Conservation (phyloP, 441 rosid species). For the Jatropha podagrica region DNA sequence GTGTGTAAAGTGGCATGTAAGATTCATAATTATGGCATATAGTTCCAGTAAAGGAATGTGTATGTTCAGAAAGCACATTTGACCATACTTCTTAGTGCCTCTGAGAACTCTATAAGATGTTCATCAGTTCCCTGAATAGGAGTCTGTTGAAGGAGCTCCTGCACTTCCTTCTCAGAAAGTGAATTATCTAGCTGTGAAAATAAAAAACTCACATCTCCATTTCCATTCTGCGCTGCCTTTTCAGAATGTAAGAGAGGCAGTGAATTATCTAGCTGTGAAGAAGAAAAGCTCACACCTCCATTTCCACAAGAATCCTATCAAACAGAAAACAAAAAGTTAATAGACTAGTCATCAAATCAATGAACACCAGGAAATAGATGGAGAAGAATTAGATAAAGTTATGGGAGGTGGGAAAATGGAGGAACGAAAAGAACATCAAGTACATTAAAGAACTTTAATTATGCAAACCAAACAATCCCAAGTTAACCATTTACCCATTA, state of each 20-base stretch:
- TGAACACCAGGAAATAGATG: not conserved
- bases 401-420: not conserved
- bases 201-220: slow-evolving; percentile 53
- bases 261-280: slow-evolving; percentile 48
- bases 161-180: slow-evolving; percentile 84
- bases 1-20: slow-evolving; percentile 10
- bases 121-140: slow-evolving; percentile 76
- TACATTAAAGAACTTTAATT: not conserved
- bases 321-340: slow-evolving; percentile 13
- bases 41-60: slow-evolving; percentile 13
- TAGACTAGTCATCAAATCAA: not conserved
- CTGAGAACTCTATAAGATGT: slow-evolving; percentile 93
- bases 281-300: slow-evolving; percentile 48
- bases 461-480: not conserved
- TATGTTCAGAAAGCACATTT: slow-evolving; percentile 6
- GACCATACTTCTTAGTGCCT: slow-evolving; percentile 85
- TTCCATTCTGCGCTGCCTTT: slow-evolving; percentile 69
- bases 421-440: not conserved
- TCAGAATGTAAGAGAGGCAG: slow-evolving; percentile 60
- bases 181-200: slow-evolving; percentile 49
- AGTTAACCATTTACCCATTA: not conserved
- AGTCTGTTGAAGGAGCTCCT: slow-evolving; percentile 78
- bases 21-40: not conserved
- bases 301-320: slow-evolving; percentile 50
- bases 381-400: not conserved